phyloP scores from a whole-genome alignment of 2,329 filamentous ascomycete species.

The Daldinia sp. region DNA sequence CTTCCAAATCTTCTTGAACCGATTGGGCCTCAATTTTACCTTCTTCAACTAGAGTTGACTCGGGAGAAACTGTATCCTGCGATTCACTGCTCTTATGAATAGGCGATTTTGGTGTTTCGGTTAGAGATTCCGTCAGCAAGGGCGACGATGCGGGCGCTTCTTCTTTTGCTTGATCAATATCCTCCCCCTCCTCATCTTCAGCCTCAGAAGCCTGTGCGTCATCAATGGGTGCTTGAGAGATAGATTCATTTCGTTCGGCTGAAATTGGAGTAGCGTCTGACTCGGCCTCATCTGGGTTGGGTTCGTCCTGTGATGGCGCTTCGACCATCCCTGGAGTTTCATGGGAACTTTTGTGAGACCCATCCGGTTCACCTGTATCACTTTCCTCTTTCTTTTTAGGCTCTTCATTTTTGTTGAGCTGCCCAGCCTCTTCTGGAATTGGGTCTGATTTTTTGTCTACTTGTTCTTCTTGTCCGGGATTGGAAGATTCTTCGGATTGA shows the following conservation, averaged over 20 bases:
- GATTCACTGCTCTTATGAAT: slow-evolving; percentile 6
- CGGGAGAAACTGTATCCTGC: slow-evolving; percentile 1
- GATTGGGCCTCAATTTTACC: slow-evolving; percentile 3
- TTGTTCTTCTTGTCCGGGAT: slow-evolving; percentile 20
- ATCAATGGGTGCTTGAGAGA: slow-evolving; percentile 22
- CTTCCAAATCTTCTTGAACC: neutral
- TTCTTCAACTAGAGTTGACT: slow-evolving; percentile 9
- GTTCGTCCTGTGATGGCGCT: slow-evolving; percentile 14
- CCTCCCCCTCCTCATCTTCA: slow-evolving; percentile 50
- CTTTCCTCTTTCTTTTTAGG: slow-evolving; percentile 19
- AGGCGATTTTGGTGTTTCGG: slow-evolving; percentile 19
- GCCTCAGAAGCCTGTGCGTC: slow-evolving; percentile 26
- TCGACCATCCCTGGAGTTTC: slow-evolving; percentile 15
- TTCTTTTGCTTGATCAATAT: slow-evolving; percentile 33
- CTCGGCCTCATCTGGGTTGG: slow-evolving; percentile 13
- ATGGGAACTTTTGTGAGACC: slow-evolving; percentile 26
- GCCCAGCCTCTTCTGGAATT: slow-evolving; percentile 21
- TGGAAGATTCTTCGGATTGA: slow-evolving; percentile 7
- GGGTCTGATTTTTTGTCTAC: slow-evolving; percentile 3
- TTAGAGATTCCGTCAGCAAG: slow-evolving; percentile 2
- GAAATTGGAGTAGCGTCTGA: slow-evolving; percentile 15
- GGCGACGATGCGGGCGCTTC: slow-evolving; percentile 25
- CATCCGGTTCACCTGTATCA: slow-evolving; percentile 46
- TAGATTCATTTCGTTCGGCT: slow-evolving; percentile 20
- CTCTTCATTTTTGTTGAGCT: slow-evolving; percentile 19